These are phyloP conservation scores for Mortierella hygrophila DNA, from an alignment of 192 early-diverging fungal species.

Conservation along the genomic window DNA sequence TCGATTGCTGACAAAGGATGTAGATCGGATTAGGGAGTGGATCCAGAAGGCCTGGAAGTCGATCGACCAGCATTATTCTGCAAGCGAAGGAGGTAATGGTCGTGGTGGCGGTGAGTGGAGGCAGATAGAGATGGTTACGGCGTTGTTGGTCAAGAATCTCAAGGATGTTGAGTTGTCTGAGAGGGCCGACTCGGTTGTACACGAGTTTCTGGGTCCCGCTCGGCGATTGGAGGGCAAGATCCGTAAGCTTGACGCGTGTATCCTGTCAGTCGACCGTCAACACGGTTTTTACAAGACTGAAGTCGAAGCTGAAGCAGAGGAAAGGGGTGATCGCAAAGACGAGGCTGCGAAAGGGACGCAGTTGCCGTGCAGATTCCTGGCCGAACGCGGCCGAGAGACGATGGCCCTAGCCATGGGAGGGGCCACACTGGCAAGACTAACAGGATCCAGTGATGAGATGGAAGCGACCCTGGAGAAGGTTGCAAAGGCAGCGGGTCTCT, in stretches of 20 bases:
- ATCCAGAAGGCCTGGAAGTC: background rate
- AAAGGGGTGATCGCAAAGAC: background rate
- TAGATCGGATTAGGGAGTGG: constrained; percentile 1
- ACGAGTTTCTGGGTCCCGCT: background rate
- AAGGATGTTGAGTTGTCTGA: background rate
- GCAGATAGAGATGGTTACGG: constrained; percentile 4
- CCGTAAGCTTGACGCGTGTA: constrained; percentile 9
- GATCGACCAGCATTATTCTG: background rate
- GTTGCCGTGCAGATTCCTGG: constrained; percentile 21
- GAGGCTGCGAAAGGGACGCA: background rate
- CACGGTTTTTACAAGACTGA: background rate
- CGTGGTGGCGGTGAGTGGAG: background rate
- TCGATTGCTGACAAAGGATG: background rate
- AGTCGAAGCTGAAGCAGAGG: too few relatives aligned
- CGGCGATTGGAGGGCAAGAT: constrained; percentile 10
- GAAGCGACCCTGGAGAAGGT: background rate
- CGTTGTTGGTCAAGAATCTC: constrained; percentile 15
- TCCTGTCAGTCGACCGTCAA: background rate
- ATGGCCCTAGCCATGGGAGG: background rate
- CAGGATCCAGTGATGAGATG: background rate
- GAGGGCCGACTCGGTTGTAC: background rate
- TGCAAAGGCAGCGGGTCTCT: background rate
- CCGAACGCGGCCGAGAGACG: background rate
- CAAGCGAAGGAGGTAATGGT: background rate
- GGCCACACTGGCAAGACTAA: background rate